phyloP scores from a whole-genome alignment of 495 filamentous ascomycete species.

The Aspergillus nanangensis region DNA sequence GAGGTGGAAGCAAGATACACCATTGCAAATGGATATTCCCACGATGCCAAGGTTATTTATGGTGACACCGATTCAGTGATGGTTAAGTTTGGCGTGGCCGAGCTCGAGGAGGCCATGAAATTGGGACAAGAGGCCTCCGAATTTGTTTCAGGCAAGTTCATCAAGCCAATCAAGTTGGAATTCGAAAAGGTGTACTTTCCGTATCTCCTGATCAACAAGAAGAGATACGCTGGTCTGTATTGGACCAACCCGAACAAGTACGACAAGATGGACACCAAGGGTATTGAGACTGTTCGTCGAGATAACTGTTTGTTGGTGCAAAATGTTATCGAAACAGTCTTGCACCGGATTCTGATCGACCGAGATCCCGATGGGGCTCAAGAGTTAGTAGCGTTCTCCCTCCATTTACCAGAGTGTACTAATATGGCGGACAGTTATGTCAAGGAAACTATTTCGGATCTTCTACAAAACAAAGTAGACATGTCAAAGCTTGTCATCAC shows the following conservation, averaged over 20 bases:
- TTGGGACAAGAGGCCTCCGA: conserved; percentile 85
- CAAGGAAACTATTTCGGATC: conserved; percentile 90
- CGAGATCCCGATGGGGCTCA: conserved; percentile 83
- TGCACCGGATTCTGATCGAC: conserved; percentile 94
- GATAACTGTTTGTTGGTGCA: conserved; percentile 96
- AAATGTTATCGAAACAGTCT: conserved; percentile 93
- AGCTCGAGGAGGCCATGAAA: conserved; percentile 85
- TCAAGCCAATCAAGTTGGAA: conserved; percentile 95
- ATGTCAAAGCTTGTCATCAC: conserved; percentile 99
- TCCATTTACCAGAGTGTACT: neutral
- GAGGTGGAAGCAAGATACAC: conserved; percentile 88
- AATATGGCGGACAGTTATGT: conserved; percentile 65
- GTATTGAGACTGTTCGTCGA: conserved; percentile 95
- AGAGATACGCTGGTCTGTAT: conserved; percentile 94
- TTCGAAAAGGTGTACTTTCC: conserved; percentile 99
- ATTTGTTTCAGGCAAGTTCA: conserved; percentile 85
- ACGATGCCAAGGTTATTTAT: conserved; percentile 95
- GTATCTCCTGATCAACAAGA: conserved; percentile 99
- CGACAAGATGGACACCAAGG: conserved; percentile 99
- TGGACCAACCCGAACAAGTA: conserved; percentile 94
- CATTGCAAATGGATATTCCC: conserved; percentile 87
- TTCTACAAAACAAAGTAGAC: conserved; percentile 95
- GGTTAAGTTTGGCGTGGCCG: conserved; percentile 93
- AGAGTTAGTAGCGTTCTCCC: conserved; percentile 59
- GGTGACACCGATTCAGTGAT: conserved; percentile 99